A percentile compares a stretch with the other conserved stretches of the same genome.
Conservation (phyloP, 345 rosid species). For the Camelina laxa region DNA sequence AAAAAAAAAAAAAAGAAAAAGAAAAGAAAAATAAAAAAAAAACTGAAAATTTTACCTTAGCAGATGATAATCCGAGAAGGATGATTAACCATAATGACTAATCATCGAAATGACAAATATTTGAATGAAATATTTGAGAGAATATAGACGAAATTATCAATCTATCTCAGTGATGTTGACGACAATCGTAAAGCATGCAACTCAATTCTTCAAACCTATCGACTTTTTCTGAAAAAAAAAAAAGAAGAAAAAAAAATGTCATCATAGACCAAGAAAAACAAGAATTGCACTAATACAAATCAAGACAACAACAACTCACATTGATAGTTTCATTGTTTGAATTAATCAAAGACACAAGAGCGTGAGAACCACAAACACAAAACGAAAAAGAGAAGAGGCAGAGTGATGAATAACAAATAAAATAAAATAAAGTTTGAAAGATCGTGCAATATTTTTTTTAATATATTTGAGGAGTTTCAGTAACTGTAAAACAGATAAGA, state of each 20-base stretch:
- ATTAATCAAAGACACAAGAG: conserved; percentile 6
- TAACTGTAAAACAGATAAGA: conserved; percentile 39
- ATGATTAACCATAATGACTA: background rate
- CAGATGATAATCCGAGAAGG: background rate
- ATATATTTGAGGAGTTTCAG: conserved; percentile 18
- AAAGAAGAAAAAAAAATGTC: background rate
- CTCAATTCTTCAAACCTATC: conserved; percentile 5
- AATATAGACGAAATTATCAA: background rate
- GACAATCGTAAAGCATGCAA: conserved; percentile 12
- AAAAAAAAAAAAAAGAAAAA: too few species aligned
- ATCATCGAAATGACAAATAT: background rate
- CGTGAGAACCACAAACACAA: conserved; percentile 39
- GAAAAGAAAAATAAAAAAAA: too few species aligned
- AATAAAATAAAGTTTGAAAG: background rate
- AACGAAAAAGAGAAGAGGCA: conserved; percentile 17
- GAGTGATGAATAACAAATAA: background rate
- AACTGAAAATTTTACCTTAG: background rate
- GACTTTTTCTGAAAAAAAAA: background rate
- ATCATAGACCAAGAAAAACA: background rate
- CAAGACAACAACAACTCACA: conserved; percentile 6
- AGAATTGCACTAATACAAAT: too few species aligned
- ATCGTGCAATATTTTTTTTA: conserved; percentile 23
- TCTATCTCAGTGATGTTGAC: background rate
- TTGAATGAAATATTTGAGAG: background rate
- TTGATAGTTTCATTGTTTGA: conserved; percentile 32